These are phyloP conservation scores for Herpetospermum pedunculosum DNA, from an alignment of 306 rosid species.

Conservation along the genomic window DNA sequence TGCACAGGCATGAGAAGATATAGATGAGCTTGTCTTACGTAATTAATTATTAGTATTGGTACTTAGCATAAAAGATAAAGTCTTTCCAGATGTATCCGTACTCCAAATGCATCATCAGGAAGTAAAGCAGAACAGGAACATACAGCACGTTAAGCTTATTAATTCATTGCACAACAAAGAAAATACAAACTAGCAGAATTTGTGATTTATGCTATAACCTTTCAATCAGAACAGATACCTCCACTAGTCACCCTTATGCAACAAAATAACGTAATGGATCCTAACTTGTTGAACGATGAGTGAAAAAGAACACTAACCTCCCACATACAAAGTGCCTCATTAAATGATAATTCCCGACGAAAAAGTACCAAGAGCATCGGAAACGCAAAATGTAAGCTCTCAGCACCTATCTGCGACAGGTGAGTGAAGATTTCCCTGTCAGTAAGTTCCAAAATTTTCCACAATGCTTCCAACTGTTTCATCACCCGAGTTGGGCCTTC, in stretches of 20 bases:
- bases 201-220: not conserved
- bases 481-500: conserved; percentile 95
- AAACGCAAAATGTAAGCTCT: conserved; percentile 94
- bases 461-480: conserved; percentile 72
- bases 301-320: conserved; percentile 50
- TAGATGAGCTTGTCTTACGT: not conserved
- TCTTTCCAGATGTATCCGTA: not conserved
- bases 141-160: not conserved
- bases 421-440: conserved; percentile 72
- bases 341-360: conserved; percentile 79
- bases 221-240: not conserved
- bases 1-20: not conserved
- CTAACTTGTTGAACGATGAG: not conserved
- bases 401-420: conserved; percentile 81
- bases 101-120: not conserved
- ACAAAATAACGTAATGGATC: not conserved
- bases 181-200: not conserved
- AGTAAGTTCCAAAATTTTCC: conserved; percentile 71
- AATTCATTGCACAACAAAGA: not conserved
- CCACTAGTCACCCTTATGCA: not conserved
- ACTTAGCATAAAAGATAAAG: not conserved
- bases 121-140: not conserved
- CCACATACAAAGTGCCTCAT: conserved; percentile 93
- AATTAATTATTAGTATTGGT: not conserved
- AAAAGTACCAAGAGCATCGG: conserved; percentile 93